Evolutionary conservation across 2,329 filamentous ascomycete species (phyloP).

Genomic region (Gaeumannomyces tritici): DNA sequence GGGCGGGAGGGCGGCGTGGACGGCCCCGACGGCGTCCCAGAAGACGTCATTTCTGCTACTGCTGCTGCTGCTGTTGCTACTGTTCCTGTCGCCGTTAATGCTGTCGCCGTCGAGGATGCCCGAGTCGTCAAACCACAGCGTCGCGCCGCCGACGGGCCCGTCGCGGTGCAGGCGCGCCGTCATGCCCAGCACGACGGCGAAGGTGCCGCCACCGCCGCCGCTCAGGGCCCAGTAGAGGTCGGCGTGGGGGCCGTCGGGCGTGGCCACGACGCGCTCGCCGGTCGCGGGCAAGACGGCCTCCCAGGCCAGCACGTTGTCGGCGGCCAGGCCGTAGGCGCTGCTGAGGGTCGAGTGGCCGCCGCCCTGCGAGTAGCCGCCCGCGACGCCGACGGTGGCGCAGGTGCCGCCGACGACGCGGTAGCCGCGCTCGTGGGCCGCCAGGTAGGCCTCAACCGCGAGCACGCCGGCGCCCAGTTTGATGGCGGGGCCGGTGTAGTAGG

Average conservation of each 20-base stretch:
- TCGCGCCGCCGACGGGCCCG: neutral
- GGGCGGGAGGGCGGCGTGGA: neutral
- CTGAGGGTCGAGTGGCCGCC: constrained; percentile 41
- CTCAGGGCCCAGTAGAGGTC: constrained; percentile 48
- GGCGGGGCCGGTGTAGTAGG: constrained; percentile 32
- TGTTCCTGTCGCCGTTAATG: too few species aligned
- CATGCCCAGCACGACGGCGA: constrained; percentile 39
- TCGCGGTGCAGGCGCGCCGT: neutral
- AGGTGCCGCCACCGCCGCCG: constrained; percentile 43
- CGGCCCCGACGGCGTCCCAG: neutral
- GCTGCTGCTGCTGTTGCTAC: too few species aligned
- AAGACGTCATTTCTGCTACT: neutral
- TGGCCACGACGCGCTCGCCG: constrained; percentile 32
- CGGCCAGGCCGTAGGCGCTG: constrained; percentile 37
- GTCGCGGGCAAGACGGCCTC: constrained; percentile 33
- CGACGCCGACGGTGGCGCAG: constrained; percentile 39
- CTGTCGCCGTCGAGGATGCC: neutral
- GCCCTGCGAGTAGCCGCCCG: constrained; percentile 44
- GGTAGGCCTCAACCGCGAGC: constrained; percentile 27
- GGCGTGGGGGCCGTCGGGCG: constrained; percentile 24
- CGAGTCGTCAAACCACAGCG: neutral
- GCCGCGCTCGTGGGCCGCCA: constrained; percentile 23
- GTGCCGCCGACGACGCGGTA: constrained; percentile 35
- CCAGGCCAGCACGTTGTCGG: constrained; percentile 41
- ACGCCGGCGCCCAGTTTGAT: constrained; percentile 39